Conservation (phyloP, 331 rosid species). For the Phaseolus coccineus region DNA sequence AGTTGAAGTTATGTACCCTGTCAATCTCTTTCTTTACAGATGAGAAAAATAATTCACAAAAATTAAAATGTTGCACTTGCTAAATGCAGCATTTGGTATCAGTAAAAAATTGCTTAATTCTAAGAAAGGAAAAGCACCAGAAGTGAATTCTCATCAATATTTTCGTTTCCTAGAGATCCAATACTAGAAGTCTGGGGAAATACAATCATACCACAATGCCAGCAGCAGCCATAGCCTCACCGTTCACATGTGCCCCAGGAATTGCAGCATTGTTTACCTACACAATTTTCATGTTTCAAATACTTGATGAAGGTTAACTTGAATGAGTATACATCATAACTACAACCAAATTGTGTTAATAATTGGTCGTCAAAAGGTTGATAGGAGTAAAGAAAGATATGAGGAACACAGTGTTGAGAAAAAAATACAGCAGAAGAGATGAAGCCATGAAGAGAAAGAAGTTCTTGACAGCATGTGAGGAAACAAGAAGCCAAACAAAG, state of each 20-base stretch:
- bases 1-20: background rate
- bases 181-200: background rate
- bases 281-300: constrained; percentile 8
- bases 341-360: background rate
- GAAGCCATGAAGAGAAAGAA: no score
- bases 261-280: constrained; percentile 54
- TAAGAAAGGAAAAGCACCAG: no score
- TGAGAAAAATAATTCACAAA: background rate
- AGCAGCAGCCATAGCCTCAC: constrained; percentile 40
- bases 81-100: background rate
- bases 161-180: background rate
- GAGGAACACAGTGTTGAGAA: no score
- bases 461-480: no score
- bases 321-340: background rate
- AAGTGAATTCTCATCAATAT: background rate
- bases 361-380: no score
- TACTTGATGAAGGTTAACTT: background rate
- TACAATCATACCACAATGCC: background rate
- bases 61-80: background rate
- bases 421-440: no score
- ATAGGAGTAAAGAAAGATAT: no score
- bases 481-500: no score
- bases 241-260: constrained; percentile 22
- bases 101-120: no score
- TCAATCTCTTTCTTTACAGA: background rate